phyloP scores from a whole-genome alignment of 305 asterid genomes.

The Rubia tinctorum region DNA sequence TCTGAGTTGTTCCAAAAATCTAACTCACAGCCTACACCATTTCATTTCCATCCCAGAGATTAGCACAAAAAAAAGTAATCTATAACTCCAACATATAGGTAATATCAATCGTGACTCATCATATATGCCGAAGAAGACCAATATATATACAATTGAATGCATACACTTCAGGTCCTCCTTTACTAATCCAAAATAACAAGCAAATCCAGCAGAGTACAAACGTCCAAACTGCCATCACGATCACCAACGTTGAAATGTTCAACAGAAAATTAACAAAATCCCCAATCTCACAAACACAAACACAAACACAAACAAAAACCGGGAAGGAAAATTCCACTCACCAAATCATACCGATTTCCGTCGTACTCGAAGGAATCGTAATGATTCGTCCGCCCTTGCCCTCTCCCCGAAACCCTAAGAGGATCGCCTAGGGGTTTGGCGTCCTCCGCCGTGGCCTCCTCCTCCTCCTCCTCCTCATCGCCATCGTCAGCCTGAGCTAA shows the following conservation, averaged over 20 bases:
- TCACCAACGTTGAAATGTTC: not conserved
- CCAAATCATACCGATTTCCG: conserved; percentile 64
- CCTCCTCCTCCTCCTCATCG: not conserved
- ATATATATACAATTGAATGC: too few relatives aligned
- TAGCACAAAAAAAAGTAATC: not conserved
- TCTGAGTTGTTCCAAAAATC: not conserved
- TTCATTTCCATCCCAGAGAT: not conserved
- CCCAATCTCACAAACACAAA: not conserved
- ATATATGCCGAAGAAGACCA: too few relatives aligned
- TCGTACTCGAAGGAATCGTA: conserved; percentile 64
- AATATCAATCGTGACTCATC: not conserved
- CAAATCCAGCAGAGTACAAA: not conserved
- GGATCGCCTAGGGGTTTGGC: conserved; percentile 40
- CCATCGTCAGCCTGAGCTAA: not conserved
- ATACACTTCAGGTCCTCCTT: not conserved
- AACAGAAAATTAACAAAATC: not conserved
- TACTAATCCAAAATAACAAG: not conserved
- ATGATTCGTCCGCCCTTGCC: conserved; percentile 47
- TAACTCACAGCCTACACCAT: not conserved
- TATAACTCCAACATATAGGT: not conserved
- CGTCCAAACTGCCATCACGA: not conserved
- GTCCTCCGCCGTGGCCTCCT: conserved; percentile 18
- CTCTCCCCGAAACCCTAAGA: conserved; percentile 72
- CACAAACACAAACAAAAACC: too few relatives aligned
- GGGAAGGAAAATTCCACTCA: conserved; percentile 25